Conservation (phyloP, 257 asterid genomes). For the Perilla frutescens region DNA sequence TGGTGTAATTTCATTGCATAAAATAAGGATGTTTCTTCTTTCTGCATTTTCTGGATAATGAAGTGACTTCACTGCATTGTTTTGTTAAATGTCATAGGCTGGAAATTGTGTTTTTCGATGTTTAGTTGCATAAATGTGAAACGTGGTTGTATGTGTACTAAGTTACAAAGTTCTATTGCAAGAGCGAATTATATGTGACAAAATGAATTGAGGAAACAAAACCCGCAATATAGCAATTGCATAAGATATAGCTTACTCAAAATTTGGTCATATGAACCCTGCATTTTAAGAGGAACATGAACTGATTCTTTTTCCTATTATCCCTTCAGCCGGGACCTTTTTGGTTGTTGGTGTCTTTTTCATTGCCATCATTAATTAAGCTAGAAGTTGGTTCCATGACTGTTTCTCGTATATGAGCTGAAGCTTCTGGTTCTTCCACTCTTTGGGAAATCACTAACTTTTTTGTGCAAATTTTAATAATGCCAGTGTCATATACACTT, state of each 20-base stretch:
- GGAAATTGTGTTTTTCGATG: slow-evolving; percentile 19
- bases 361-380: neutral
- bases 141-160: neutral
- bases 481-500: slow-evolving; percentile 22
- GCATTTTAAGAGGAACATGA: neutral
- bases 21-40: neutral
- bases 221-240: slow-evolving; percentile 1
- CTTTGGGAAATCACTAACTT: neutral
- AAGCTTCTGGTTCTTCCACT: slow-evolving; percentile 23
- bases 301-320: neutral
- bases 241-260: slow-evolving; percentile 17
- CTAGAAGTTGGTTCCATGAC: slow-evolving; percentile 22
- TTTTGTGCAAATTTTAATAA: neutral
- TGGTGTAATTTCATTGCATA: neutral
- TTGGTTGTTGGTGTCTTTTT: slow-evolving; percentile 10
- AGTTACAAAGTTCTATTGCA: slow-evolving; percentile 2
- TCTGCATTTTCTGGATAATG: slow-evolving; percentile 12
- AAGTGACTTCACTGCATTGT: slow-evolving; percentile 2
- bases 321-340: slow-evolving; percentile 13
- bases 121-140: slow-evolving; percentile 17
- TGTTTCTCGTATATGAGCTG: neutral
- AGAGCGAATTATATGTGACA: slow-evolving; percentile 6
- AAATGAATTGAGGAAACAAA: neutral
- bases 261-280: neutral
- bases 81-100: slow-evolving; percentile 15